A percentile compares a stretch with the other conserved stretches of the same genome.
These are phyloP conservation scores for Aspergillus pseudoterreus DNA, from an alignment of 2,329 filamentous ascomycete genomes.

Conservation along the genomic window DNA sequence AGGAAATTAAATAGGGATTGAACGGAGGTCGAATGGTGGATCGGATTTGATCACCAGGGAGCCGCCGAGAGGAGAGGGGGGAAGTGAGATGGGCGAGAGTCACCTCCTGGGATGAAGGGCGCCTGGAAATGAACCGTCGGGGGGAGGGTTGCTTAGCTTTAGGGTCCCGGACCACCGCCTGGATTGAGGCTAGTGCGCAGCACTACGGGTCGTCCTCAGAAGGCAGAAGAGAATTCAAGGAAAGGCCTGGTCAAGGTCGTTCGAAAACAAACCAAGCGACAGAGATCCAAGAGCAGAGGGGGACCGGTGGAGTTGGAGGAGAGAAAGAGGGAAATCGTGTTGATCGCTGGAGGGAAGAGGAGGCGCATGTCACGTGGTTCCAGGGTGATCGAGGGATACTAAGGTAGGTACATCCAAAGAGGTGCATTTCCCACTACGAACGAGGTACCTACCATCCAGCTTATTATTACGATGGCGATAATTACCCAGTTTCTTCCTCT, in stretches of 20 bases:
- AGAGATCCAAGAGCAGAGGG: background rate
- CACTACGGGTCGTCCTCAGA: constrained; percentile 14
- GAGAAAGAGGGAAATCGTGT: background rate
- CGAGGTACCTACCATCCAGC: too few species aligned
- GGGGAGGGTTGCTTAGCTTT: constrained; percentile 18
- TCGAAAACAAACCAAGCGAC: constrained; percentile 3
- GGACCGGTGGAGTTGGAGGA: background rate
- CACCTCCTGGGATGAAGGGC: constrained; percentile 22
- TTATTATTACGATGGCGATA: too few species aligned
- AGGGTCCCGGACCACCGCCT: constrained; percentile 23
- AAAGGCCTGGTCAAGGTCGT: constrained; percentile 6
- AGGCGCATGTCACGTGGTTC: constrained; percentile 15
- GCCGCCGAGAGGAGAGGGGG: constrained; percentile 18
- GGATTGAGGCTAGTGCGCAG: constrained; percentile 22
- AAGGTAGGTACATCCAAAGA: too few species aligned
- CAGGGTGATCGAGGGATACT: too few species aligned
- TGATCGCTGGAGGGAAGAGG: constrained; percentile 7
- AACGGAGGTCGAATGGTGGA: constrained; percentile 8
- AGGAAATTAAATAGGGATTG: background rate
- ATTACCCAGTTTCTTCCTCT: too few species aligned
- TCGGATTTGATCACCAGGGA: constrained; percentile 16
- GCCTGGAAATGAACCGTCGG: constrained; percentile 11
- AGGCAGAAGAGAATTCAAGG: constrained; percentile 2
- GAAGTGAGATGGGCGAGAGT: constrained; percentile 12
- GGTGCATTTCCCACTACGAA: too few species aligned